Base-by-base conservation (phyloP, 345 rosid genomes). In the Mangifera indica region DNA sequence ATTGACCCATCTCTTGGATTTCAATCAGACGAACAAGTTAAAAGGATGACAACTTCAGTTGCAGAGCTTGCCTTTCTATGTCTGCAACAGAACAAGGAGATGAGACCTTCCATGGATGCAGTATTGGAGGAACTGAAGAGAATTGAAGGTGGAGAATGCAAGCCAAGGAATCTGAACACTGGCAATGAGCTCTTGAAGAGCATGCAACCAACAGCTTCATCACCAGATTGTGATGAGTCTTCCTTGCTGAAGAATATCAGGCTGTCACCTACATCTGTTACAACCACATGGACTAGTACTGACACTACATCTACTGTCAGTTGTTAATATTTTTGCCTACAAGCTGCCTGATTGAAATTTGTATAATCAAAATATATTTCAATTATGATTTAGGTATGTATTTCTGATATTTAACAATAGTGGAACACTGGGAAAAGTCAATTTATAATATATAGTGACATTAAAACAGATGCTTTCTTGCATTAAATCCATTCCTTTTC, bases 41-140 rank as follows among this genome's bases (percentile, higher is more conserved):
- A 59, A 32, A 78, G 77, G 72, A 86, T 79, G 91, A 80, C 79
- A 34, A 85, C 70, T 73, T 71, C 69, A 55, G 87, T 86, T 34
- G 89, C 89, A 18, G 95, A 85, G 69, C 69, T 87, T 70, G 90
- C 89, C 48, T 87, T 86, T 32, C 79, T 63, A 63, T 89, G 92
- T 72, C 64, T 87, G 81, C 95, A 87, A 73, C 88, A 87, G 69
- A 80, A 82, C 55, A 75, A 59, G 73, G 83, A 85, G 49, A 54
- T 85, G 79, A 80, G 91, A 62, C 95, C 91, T 2, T 56, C 87
- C 55, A 89, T 89, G 92, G 81, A 75, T 55, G 76, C 65, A 24
- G 87, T 87, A 55, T 65, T 86, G 73, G 77, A 74, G 42, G 84
- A 82, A 77, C 74, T 90, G 14, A 48, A 79, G 54, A 81, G 64